A percentile compares a stretch with the other conserved stretches of the same genome.
Evolutionary conservation across 108 stramenopile species (phyloP).

Genomic region (Mediolabrus comicus): DNA sequence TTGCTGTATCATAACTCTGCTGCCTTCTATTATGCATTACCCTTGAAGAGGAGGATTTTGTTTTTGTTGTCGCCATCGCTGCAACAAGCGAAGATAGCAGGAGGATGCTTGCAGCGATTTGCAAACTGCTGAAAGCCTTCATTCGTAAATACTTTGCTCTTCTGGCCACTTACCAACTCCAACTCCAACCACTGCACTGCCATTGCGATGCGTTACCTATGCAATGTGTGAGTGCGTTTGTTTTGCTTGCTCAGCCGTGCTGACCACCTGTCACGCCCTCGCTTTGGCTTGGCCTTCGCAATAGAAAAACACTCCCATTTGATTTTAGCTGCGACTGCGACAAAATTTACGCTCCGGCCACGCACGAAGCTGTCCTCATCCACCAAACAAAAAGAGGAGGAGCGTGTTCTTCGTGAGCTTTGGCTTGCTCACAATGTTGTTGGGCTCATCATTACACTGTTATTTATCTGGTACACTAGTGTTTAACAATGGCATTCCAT

Average conservation of each 20-base stretch:
- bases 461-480: not conserved
- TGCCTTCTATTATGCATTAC: not conserved
- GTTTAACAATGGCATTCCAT: slow-evolving; percentile 15
- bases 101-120: not conserved
- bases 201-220: too few relatives aligned
- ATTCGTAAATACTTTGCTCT: too few relatives aligned
- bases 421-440: not conserved
- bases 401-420: not conserved
- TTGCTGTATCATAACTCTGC: not conserved
- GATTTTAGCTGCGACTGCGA: not conserved
- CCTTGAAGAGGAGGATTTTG: too few relatives aligned
- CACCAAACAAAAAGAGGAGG: too few relatives aligned
- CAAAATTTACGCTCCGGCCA: not conserved
- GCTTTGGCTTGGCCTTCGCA: not conserved
- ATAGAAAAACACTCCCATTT: not conserved
- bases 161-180: too few relatives aligned
- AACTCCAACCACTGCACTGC: too few relatives aligned
- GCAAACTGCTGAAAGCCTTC: not conserved
- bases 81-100: not conserved
- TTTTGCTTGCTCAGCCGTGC: too few relatives aligned
- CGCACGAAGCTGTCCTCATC: not conserved
- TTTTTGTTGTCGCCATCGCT: not conserved
- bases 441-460: not conserved
- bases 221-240: too few relatives aligned
- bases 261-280: not conserved